Evolutionary conservation across 371 early-diverging fungal species (phyloP), one percentile per base, ranked within the genome.

Genomic region (Haplosporangium sp.): DNA sequence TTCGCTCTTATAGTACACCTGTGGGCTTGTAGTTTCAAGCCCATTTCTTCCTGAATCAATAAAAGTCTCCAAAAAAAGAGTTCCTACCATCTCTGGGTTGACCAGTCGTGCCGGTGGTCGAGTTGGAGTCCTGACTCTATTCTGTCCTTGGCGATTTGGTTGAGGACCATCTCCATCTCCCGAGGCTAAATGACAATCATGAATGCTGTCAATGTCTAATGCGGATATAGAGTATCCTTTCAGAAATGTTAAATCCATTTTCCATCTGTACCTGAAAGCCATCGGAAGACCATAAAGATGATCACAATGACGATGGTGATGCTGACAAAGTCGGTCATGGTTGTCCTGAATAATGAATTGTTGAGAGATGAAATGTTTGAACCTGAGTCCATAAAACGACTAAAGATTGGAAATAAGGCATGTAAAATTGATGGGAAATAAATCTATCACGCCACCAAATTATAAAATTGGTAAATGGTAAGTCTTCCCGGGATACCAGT

Each of bases 311-410:
- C 92, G 45, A 93, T 88, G 53, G 93, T 79, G 71, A 94, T 91
- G 45, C 91, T 90, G 60, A 93, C 88, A 67, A 92, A 89, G 83
- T 94, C 94, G 78, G 91, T 92, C 93, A 93, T 93, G 65, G 45
- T 62, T 38, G 44, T 60, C 57, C 57, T 59, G 40, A 39, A 40
- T 40, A 19, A 40, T 59, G 40, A 37, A 55, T 27, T n/a, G 52
- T 45, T 45, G 45, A 3, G 13, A 52, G 55, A 55, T 55, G 55
- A 55, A 27, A 27, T 27, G 27, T 27, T 27, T 27, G 27, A 27
- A 27, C 27, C 27, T 27, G 45, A 4, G 45, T 45, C 15, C 45
- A 45, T 45, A 13, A 45, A 45, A 15, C 15, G 27, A 27, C 35
- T 8, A 3, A 34, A 35, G 20, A 55, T 10, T 55, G 35, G 55